These are phyloP conservation scores for Kodamaea suecica DNA, from an alignment of 1,139 yeast genomes.

Conservation along the genomic window DNA sequence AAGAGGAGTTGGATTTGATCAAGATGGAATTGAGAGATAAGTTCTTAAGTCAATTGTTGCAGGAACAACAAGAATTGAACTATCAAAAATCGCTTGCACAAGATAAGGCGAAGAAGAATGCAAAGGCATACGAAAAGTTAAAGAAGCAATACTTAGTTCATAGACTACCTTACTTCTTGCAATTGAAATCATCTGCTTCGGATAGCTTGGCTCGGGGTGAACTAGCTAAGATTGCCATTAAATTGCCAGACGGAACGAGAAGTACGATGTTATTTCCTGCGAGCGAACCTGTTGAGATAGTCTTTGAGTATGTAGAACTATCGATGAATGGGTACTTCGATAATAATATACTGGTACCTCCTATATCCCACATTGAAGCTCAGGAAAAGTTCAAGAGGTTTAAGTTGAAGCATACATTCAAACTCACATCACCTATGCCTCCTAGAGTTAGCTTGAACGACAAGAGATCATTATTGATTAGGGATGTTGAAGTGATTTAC, in stretches of 20 bases:
- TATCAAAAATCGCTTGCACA: conserved; percentile 65
- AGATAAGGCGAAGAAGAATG: conserved; percentile 43
- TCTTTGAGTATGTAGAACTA: conserved; percentile 58
- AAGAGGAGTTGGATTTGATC: conserved; percentile 57
- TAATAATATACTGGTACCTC: conserved; percentile 15
- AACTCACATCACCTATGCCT: conserved; percentile 38
- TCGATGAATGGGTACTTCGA: conserved; percentile 31
- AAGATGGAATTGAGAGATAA: conserved; percentile 61
- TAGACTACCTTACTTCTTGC: conserved; percentile 45
- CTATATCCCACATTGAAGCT: conserved; percentile 21
- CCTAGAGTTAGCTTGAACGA: conserved; percentile 35
- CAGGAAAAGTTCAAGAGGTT: conserved; percentile 21
- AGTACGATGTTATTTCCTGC: conserved; percentile 47
- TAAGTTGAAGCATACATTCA: conserved; percentile 29
- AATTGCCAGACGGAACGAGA: conserved; percentile 51
- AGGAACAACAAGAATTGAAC: conserved; percentile 76
- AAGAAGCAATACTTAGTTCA: conserved; percentile 38
- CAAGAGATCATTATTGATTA: conserved; percentile 19
- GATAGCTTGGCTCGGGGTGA: conserved; percentile 28
- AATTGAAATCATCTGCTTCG: conserved; percentile 21
- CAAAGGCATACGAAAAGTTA: conserved; percentile 23
- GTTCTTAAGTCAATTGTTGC: conserved; percentile 56
- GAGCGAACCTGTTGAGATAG: conserved; percentile 47
- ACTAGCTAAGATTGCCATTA: conserved; percentile 56
- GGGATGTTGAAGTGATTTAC: conserved; percentile 33